Percentiles rank a stretch among this genome's conserved stretches.
Evolutionary conservation across 2,329 filamentous ascomycete genomes (phyloP).

Genomic region (Colletotrichum lindemuthianum): DNA sequence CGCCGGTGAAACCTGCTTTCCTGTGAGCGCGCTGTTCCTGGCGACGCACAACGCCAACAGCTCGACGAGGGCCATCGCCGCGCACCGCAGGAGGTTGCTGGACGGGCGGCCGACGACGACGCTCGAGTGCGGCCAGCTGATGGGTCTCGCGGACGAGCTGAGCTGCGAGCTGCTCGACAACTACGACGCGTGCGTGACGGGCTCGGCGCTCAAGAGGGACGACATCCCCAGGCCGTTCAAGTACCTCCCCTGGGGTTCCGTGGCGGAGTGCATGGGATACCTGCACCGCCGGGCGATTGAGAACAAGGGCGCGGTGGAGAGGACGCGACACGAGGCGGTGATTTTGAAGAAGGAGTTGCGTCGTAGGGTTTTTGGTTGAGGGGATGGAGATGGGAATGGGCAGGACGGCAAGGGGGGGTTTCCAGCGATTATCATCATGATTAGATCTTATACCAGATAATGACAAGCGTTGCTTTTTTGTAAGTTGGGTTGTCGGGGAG

Average conservation of each 20-base stretch:
- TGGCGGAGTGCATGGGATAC: constrained; percentile 39
- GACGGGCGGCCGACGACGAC: constrained; percentile 52
- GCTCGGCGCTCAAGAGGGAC: constrained; percentile 26
- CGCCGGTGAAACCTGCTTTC: constrained; percentile 59
- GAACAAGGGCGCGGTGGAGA: constrained; percentile 34
- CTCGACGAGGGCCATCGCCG: constrained; percentile 68
- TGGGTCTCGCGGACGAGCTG: constrained; percentile 91
- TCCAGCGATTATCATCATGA: constrained; percentile 3
- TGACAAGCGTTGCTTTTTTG: constrained; percentile 13
- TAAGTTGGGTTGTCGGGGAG: neutral
- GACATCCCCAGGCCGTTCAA: constrained; percentile 37
- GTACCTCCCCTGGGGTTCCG: constrained; percentile 38
- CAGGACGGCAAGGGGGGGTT: too few species aligned
- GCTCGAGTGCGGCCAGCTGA: constrained; percentile 49
- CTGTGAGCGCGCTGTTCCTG: constrained; percentile 70
- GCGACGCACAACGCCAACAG: constrained; percentile 78
- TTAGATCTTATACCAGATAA: constrained; percentile 20
- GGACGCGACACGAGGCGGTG: constrained; percentile 41
- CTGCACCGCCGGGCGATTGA: constrained; percentile 39
- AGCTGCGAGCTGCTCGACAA: constrained; percentile 67
- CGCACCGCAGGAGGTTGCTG: constrained; percentile 63
- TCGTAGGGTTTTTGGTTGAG: constrained; percentile 39
- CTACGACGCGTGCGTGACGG: constrained; percentile 25
- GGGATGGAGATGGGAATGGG: neutral
- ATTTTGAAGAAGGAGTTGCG: constrained; percentile 44